Percentiles rank a stretch among this genome's conserved stretches.
These are phyloP conservation scores for Quercus engelmannii DNA, from an alignment of 306 rosid genomes.

Conservation along the genomic window DNA sequence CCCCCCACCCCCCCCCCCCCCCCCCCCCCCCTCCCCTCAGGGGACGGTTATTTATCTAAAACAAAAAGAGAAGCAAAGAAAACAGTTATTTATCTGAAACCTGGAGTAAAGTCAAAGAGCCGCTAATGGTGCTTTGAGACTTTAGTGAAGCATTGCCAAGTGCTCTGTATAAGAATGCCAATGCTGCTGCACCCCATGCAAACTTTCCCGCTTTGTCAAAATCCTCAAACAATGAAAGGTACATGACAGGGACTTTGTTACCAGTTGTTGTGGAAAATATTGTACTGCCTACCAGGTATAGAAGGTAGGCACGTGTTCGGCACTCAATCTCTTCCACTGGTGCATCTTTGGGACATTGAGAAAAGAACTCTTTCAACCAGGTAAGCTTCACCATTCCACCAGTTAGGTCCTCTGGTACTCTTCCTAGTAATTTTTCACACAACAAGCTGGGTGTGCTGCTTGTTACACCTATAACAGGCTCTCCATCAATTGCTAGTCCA, in stretches of 20 bases:
- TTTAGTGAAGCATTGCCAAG: conserved; percentile 86
- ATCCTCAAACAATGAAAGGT: conserved; percentile 73
- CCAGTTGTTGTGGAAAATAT: conserved; percentile 92
- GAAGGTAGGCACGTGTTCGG: conserved; percentile 80
- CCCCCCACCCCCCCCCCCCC: no score
- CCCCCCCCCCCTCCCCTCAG: no score
- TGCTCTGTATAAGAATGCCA: conserved; percentile 88
- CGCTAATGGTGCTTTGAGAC: conserved; percentile 84
- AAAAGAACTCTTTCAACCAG: conserved; percentile 86
- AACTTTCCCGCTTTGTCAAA: conserved; percentile 68
- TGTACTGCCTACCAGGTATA: conserved; percentile 83
- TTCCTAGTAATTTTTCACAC: conserved; percentile 78
- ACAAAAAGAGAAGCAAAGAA: conserved; percentile 18
- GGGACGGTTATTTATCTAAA: background rate
- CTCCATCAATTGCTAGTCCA: conserved; percentile 79
- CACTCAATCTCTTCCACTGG: conserved; percentile 49
- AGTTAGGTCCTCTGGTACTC: conserved; percentile 76
- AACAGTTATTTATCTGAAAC: conserved; percentile 24
- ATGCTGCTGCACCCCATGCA: conserved; percentile 95
- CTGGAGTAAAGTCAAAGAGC: conserved; percentile 84
- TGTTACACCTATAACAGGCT: conserved; percentile 73
- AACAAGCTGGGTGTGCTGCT: conserved; percentile 53
- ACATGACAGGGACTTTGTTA: conserved; percentile 84
- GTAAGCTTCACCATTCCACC: conserved; percentile 96
- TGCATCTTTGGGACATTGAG: conserved; percentile 76